Percentiles rank a stretch among this genome's conserved stretches.
These are phyloP conservation scores for Nigrospora osmanthi DNA, from an alignment of 2,329 filamentous ascomycete genomes.

Conservation along the genomic window DNA sequence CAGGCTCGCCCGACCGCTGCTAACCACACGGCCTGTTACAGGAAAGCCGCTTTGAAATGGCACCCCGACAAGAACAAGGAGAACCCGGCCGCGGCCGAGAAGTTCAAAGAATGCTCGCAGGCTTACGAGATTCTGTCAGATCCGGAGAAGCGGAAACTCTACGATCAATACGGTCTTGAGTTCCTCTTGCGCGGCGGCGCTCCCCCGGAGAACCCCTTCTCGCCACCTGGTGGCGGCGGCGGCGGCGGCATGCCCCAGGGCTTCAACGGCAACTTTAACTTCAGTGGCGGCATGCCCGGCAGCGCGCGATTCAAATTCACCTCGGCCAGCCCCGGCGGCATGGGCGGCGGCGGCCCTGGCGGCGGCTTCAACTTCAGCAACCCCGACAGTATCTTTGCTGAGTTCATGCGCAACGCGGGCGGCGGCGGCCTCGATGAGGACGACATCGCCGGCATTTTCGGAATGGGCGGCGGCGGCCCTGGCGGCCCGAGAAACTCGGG, in stretches of 20 bases:
- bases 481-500: slow-evolving; percentile 15
- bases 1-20: slow-evolving; percentile 7
- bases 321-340: slow-evolving; percentile 43
- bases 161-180: slow-evolving; percentile 91
- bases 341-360: slow-evolving; percentile 45
- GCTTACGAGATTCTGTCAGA: slow-evolving; percentile 98
- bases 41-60: slow-evolving; percentile 82
- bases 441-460: slow-evolving; percentile 24
- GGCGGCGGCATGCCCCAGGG: slow-evolving; percentile 46
- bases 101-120: slow-evolving; percentile 97
- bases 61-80: slow-evolving; percentile 99
- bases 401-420: slow-evolving; percentile 61
- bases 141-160: slow-evolving; percentile 90
- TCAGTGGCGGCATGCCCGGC: slow-evolving; percentile 36
- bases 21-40: slow-evolving; percentile 31
- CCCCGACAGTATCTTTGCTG: slow-evolving; percentile 75
- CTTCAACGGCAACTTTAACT: slow-evolving; percentile 41
- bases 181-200: slow-evolving; percentile 78
- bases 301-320: slow-evolving; percentile 57
- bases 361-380: slow-evolving; percentile 76
- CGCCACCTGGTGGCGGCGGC: slow-evolving; percentile 37
- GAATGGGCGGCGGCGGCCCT: slow-evolving; percentile 36
- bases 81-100: slow-evolving; percentile 76
- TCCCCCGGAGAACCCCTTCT: slow-evolving; percentile 55
- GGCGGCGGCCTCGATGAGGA: slow-evolving; percentile 11